These are phyloP conservation scores for Penicillium sp. DNA, from an alignment of 2,329 filamentous ascomycete species.

Conservation along the genomic window DNA sequence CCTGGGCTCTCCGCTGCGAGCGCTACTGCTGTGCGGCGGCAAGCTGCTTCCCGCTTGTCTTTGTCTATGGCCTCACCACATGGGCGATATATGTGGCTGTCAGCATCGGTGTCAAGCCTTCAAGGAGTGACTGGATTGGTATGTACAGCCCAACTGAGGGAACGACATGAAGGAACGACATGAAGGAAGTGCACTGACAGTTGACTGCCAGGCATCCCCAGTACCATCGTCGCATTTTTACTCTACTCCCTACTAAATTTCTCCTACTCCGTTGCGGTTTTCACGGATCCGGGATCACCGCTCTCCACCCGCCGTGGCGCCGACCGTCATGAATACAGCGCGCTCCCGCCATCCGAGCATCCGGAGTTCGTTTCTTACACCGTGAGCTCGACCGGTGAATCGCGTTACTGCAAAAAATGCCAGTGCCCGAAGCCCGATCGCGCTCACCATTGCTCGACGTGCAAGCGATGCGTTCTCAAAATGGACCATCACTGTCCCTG, in stretches of 20 bases:
- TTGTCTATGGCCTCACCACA: constrained; percentile 86
- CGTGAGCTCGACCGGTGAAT: constrained; percentile 84
- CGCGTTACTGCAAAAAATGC: constrained; percentile 96
- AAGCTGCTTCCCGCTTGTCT: constrained; percentile 82
- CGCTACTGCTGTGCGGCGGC: constrained; percentile 78
- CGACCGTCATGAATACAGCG: constrained; percentile 63
- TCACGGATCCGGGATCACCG: constrained; percentile 80
- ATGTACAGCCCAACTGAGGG: constrained; percentile 5
- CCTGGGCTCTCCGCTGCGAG: constrained; percentile 61
- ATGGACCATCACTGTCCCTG: constrained; percentile 99
- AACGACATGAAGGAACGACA: no score
- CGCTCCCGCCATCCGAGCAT: constrained; percentile 72
- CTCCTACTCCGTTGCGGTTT: constrained; percentile 90
- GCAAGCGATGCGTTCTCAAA: constrained; percentile 90
- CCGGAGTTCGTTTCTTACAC: constrained; percentile 74
- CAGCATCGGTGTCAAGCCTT: constrained; percentile 65
- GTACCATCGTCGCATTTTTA: constrained; percentile 65
- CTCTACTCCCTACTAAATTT: constrained; percentile 81
- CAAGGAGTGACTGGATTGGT: constrained; percentile 52
- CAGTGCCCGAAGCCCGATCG: constrained; percentile 92
- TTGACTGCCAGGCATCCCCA: constrained; percentile 38
- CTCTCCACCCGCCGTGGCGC: constrained; percentile 35
- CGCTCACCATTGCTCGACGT: constrained; percentile 95
- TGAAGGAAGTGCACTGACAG: neutral
- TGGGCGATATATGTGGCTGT: constrained; percentile 92